phyloP scores from a whole-genome alignment of 495 filamentous ascomycete species.

The Penicillium arizonense region DNA sequence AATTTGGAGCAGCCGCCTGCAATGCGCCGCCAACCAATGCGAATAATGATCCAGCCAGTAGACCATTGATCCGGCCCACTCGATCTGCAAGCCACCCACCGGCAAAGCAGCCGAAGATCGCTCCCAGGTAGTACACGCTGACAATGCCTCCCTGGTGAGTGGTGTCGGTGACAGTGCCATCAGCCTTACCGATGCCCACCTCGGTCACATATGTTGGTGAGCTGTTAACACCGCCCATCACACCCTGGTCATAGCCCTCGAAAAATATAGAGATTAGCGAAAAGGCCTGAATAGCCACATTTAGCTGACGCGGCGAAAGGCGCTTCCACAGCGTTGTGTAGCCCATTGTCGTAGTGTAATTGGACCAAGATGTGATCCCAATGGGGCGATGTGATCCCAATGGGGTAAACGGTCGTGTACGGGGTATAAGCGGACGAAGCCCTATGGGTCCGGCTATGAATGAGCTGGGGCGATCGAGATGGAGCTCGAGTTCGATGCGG shows the following conservation, averaged over 20 bases:
- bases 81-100: slow-evolving; percentile 53
- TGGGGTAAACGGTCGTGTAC: not conserved
- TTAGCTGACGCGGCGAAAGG: slow-evolving; percentile 40
- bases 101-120: slow-evolving; percentile 52
- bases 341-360: slow-evolving; percentile 22
- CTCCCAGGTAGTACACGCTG: slow-evolving; percentile 54
- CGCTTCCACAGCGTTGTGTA: slow-evolving; percentile 44
- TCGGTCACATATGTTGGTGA: slow-evolving; percentile 36
- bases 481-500: not conserved
- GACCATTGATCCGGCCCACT: slow-evolving; percentile 54
- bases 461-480: not conserved
- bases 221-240: slow-evolving; percentile 52
- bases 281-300: slow-evolving; percentile 43
- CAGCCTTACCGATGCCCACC: slow-evolving; percentile 35
- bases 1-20: slow-evolving; percentile 49
- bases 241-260: slow-evolving; percentile 55
- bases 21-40: slow-evolving; percentile 53
- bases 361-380: not conserved
- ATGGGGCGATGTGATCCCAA: too few species aligned
- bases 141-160: slow-evolving; percentile 49
- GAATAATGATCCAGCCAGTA: slow-evolving; percentile 51
- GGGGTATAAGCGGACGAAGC: not conserved
- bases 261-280: slow-evolving; percentile 53
- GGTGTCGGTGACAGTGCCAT: slow-evolving; percentile 38
- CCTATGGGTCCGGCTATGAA: not conserved